Evolutionary conservation across 352 stramenopile genomes (phyloP), one percentile per base, ranked within the genome.

Genomic region (Halophytophthora batemanensis): DNA sequence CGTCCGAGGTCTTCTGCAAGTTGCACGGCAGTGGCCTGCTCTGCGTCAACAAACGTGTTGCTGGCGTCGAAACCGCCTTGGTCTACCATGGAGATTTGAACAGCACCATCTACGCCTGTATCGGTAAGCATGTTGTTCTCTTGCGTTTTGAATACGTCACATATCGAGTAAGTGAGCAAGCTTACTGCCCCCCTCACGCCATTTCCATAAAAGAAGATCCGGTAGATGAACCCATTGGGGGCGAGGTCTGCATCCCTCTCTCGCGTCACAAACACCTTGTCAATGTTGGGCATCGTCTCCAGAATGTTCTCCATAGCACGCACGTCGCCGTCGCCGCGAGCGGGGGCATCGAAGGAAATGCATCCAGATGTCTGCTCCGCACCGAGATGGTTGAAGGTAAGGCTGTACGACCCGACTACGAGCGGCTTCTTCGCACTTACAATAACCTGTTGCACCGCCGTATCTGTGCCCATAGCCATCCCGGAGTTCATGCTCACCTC

Each of bases 131-230:
- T 64, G 19, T 93, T 91, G 39, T 82, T 85, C 15, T 76, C 64
- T 15, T 77, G 61, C 2, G 82, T 89, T 59, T 92, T 64, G 44
- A 92, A 90, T 5, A 56, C 22, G 2, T 53, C 64, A 23, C 77
- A 90, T 18, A 36, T 41, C 5, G 38, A 54, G 14, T 45, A 56
- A 13, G 50, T 62, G 33, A 84, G 50, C n/a, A 17, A 33, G 0
- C 42, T 38, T 7, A 74, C 31, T 17, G 71, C 51, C 0, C 71
- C 64, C 6, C 71, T 69, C 7, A 90, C 81, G 1, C 74, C 74
- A 22, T 91, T 90, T 3, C 81, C 83, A 33, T 86, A 78, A 35
- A 93, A 93, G 50, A 90, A 90, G 15, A 93, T 64, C 0, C 34
- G 52, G 36, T 91, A 93, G 5, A 90, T 52, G 46, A 80, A 89